Evolutionary conservation across 2,329 filamentous ascomycete species (phyloP), one percentile per base, ranked within the genome.

Genomic region (Venturia pyrina): DNA sequence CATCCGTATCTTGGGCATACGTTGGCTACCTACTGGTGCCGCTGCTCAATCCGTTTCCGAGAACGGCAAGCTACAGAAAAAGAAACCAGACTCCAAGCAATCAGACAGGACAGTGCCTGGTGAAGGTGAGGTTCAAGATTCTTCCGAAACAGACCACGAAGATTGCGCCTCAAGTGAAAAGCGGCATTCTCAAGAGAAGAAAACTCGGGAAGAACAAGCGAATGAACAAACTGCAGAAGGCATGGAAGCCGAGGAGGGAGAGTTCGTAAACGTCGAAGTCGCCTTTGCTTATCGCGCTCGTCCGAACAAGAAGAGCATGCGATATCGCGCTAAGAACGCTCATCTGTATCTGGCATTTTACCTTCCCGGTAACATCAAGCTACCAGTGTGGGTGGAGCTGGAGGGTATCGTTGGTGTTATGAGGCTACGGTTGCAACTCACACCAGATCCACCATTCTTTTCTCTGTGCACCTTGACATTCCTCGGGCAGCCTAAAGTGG

Each of bases 251-350:
- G 89, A 91, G 73, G 87, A 91, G 72, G 89, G 89, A 13, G 88
- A 91, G 69, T 91, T 91, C 70, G 82, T 91, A 73, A 92, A 92
- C 71, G 76, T 92, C 64, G 89, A 93, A 72, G 78, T 91, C 19
- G 88, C 87, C 0, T 88, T 92, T 70, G 86, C 89, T 1, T 93
- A 92, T 73, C 82, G 87, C 44, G 85, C 86, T 11, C 81, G 86
- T 40, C 83, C 84, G 0, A 83, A 82, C 10, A 82, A 82, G 40
- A 85, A 84, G 68, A 85, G 82, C 2, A 78, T 90, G 68, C 81
- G 80, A 68, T 78, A 80, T 62, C 87, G 88, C 68, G 83, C 87
- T 19, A 88, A 89, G 71, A 89, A 90, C 70, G 89, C 89, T 41
- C 89, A 91, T 74, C 78, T 91, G 0, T 87, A 86, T 68, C 79